Conservation (phyloP, 306 rosid genomes). For the Gleditsia sinensis region DNA sequence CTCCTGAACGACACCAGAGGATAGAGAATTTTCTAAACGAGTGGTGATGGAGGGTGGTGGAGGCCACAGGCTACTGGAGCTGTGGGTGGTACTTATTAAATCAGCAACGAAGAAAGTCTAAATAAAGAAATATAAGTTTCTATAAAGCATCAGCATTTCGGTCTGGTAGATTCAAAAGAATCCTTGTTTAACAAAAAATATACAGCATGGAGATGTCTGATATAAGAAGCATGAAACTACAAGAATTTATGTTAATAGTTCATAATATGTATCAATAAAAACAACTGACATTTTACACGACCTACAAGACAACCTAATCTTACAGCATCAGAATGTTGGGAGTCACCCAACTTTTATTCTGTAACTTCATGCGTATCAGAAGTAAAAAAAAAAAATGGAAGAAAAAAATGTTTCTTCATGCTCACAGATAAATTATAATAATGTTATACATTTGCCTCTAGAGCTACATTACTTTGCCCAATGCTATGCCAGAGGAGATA, state of each 20-base stretch:
- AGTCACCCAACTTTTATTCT: no score
- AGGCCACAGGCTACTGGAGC: no score
- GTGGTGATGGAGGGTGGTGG: no score
- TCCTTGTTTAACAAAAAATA: neutral
- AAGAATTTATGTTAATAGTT: neutral
- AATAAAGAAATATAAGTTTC: no score
- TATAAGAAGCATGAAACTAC: neutral
- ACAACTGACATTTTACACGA: neutral
- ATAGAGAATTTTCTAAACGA: no score
- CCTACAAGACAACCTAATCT: constrained; percentile 23
- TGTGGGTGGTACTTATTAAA: no score
- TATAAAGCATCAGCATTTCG: no score
- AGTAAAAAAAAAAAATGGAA: no score
- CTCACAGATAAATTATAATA: neutral
- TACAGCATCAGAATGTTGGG: constrained; percentile 29
- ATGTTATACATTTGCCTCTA: neutral
- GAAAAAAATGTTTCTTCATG: neutral
- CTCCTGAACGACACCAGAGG: no score
- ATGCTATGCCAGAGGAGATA: constrained; percentile 15
- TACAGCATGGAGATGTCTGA: neutral
- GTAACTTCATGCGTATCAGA: no score
- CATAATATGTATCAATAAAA: neutral
- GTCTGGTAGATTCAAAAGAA: neutral
- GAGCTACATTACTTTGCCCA: neutral
- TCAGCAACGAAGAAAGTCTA: no score